These are phyloP conservation scores for Volvox reticuliferus DNA, from an alignment of 139 green algal genomes.

Conservation along the genomic window DNA sequence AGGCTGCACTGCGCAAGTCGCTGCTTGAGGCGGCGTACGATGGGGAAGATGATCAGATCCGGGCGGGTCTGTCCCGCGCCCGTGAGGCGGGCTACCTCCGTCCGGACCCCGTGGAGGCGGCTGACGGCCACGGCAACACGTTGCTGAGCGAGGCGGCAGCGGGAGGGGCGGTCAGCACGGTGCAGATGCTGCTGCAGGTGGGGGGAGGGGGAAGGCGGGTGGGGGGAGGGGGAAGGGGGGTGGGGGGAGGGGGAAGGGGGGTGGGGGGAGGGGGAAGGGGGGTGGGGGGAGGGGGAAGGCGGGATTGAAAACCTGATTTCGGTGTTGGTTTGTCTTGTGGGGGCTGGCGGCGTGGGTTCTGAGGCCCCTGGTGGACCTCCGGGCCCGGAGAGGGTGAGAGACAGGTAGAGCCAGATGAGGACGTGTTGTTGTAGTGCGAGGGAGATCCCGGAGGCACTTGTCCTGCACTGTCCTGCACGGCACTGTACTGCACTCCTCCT, in stretches of 20 bases:
- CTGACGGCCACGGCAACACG: slow-evolving; percentile 68
- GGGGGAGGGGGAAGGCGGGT: background rate
- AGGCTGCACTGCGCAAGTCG: slow-evolving; percentile 56
- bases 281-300: background rate
- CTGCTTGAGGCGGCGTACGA: slow-evolving; percentile 72
- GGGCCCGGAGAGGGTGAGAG: no score
- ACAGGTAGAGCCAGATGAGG: no score
- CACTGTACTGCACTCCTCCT: no score
- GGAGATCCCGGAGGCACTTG: no score
- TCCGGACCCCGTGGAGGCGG: slow-evolving; percentile 24
- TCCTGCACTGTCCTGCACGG: no score
- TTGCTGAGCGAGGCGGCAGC: slow-evolving; percentile 68
- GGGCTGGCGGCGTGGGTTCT: no score
- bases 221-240: background rate
- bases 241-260: background rate
- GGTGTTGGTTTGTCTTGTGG: background rate
- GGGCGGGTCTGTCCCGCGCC: background rate
- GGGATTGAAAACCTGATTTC: no score
- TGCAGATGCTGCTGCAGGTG: slow-evolving; percentile 49
- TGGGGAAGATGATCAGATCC: slow-evolving; percentile 52
- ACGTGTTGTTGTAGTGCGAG: no score
- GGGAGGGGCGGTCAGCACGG: slow-evolving; percentile 38
- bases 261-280: background rate
- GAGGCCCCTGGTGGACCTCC: no score
- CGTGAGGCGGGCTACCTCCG: background rate